These are phyloP conservation scores for Lecanosticta acicola DNA, from an alignment of 2,329 filamentous ascomycete genomes.

Conservation along the genomic window DNA sequence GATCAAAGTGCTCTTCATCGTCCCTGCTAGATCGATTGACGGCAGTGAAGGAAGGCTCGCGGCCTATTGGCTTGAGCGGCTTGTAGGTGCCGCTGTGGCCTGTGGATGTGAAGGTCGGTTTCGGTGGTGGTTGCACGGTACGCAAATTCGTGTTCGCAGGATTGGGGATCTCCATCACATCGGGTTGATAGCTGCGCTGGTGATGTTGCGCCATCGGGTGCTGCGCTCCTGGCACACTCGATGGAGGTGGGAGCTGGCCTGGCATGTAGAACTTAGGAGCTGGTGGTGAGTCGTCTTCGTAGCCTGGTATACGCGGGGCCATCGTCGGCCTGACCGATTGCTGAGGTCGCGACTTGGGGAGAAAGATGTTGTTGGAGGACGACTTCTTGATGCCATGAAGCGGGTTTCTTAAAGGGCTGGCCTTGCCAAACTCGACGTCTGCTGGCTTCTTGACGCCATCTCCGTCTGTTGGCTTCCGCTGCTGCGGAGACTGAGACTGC, in stretches of 20 bases:
- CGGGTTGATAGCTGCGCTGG: constrained; percentile 26
- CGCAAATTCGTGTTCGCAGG: constrained; percentile 45
- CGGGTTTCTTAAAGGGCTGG: constrained; percentile 52
- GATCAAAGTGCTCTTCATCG: constrained; percentile 43
- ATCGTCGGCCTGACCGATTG: constrained; percentile 11
- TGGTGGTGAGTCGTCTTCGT: constrained; percentile 5
- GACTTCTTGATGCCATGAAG: constrained; percentile 18
- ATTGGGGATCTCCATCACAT: constrained; percentile 34
- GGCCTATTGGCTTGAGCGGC: background rate
- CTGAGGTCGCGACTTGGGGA: constrained; percentile 20
- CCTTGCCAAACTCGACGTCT: constrained; percentile 52
- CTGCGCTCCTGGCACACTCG: background rate
- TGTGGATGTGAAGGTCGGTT: constrained; percentile 49
- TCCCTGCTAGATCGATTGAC: constrained; percentile 27
- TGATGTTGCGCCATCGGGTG: constrained; percentile 8
- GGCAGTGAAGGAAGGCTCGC: constrained; percentile 9
- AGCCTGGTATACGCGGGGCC: constrained; percentile 1
- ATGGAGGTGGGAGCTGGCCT: constrained; percentile 15
- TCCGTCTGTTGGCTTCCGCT: constrained; percentile 9
- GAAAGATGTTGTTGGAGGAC: constrained; percentile 23
- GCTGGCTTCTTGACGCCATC: constrained; percentile 13
- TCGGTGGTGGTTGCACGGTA: constrained; percentile 47
- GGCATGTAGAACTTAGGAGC: constrained; percentile 20
- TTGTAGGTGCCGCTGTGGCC: constrained; percentile 8
- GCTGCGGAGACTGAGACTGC: constrained; percentile 26